Percentiles rank a stretch among this genome's conserved stretches.
Evolutionary conservation across 306 rosid genomes (phyloP).

Genomic region (Medicago arabica): DNA sequence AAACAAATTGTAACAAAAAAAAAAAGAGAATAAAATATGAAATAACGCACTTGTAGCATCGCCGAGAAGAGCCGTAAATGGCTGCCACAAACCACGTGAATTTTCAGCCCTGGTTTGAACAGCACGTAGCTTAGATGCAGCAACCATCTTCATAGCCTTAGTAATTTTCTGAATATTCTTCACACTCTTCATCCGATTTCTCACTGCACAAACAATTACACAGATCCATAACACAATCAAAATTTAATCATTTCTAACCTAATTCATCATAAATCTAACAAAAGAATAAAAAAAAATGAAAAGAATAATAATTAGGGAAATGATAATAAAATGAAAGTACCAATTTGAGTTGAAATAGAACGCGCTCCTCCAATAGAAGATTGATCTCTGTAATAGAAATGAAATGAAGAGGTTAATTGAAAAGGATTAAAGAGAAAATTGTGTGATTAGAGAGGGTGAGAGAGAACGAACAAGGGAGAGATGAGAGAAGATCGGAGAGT

Average conservation of each 20-base stretch:
- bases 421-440: too few species aligned
- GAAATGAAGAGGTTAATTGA: conserved; percentile 8
- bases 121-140: conserved; percentile 93
- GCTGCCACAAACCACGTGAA: conserved; percentile 98
- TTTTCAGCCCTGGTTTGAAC: conserved; percentile 86
- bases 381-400: conserved; percentile 66
- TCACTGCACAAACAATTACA: conserved; percentile 55
- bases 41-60: conserved; percentile 75
- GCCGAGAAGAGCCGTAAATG: conserved; percentile 93
- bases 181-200: conserved; percentile 98
- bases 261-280: neutral
- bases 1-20: neutral
- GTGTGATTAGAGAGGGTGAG: conserved; percentile 14
- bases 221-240: conserved; percentile 29
- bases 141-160: conserved; percentile 99
- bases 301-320: neutral
- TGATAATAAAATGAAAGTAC: conserved; percentile 49
- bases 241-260: neutral
- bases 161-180: conserved; percentile 96
- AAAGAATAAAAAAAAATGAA: neutral
- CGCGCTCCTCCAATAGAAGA: conserved; percentile 77
- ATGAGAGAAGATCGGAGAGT: conserved; percentile 45
- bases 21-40: neutral
- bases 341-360: conserved; percentile 90
- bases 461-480: conserved; percentile 42